A percentile compares a stretch with the other conserved stretches of the same genome.
These are phyloP conservation scores for Kwoniella newhampshirensis DNA, from an alignment of 768 basidiomycete species.

Conservation along the genomic window DNA sequence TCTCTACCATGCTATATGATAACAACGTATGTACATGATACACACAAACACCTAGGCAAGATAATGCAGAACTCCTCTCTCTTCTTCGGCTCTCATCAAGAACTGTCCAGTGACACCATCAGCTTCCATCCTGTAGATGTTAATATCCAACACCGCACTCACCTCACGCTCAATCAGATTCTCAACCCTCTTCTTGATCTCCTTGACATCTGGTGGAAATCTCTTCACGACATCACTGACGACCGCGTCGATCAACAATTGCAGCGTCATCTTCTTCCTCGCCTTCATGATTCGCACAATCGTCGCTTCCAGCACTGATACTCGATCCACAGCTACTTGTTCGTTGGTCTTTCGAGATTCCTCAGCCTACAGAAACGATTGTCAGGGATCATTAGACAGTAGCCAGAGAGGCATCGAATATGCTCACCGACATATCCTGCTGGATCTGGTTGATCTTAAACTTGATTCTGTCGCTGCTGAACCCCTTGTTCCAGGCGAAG, in stretches of 20 bases:
- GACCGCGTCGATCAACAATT: slow-evolving; percentile 75
- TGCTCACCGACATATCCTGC: slow-evolving; percentile 79
- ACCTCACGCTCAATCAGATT: slow-evolving; percentile 69
- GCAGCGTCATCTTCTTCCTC: slow-evolving; percentile 76
- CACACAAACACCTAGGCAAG: slow-evolving; percentile 60
- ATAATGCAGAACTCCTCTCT: slow-evolving; percentile 70
- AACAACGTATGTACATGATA: neutral
- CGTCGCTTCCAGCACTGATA: slow-evolving; percentile 82
- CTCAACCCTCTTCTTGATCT: slow-evolving; percentile 82
- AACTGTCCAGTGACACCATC: slow-evolving; percentile 59
- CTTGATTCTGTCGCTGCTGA: slow-evolving; percentile 72
- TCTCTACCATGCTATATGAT: too few relatives aligned
- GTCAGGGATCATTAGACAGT: too few relatives aligned
- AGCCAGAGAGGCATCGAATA: neutral
- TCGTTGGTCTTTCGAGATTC: slow-evolving; percentile 79
- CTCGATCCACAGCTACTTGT: slow-evolving; percentile 82
- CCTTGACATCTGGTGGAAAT: slow-evolving; percentile 77
- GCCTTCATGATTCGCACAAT: slow-evolving; percentile 97
- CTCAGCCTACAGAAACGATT: slow-evolving; percentile 63
- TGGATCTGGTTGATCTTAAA: slow-evolving; percentile 96
- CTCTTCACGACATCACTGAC: slow-evolving; percentile 83
- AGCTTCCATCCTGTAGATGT: neutral
- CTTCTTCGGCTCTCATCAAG: slow-evolving; percentile 70
- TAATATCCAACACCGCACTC: slow-evolving; percentile 24
- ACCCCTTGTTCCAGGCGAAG: slow-evolving; percentile 79